Evolutionary conservation across 2,329 filamentous ascomycete genomes (phyloP).

Genomic region (Aspergillus candidus): DNA sequence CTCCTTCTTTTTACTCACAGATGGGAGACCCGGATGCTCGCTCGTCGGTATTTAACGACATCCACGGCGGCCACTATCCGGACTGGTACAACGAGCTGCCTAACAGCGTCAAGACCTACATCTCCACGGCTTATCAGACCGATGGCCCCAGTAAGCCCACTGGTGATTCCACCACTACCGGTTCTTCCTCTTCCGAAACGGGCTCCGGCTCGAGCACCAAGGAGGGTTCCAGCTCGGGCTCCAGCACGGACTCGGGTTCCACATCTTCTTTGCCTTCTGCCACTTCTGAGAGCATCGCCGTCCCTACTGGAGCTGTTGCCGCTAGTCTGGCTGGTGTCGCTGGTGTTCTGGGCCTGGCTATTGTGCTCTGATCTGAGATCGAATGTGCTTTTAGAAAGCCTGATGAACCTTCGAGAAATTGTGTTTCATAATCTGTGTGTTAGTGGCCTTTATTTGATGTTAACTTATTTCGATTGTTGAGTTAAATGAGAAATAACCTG

Average conservation of each 20-base stretch:
- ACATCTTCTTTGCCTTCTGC: constrained; percentile 4
- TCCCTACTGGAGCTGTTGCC: constrained; percentile 15
- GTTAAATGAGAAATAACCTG: too few species aligned
- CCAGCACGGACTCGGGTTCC: constrained; percentile 1
- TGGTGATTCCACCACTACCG: background rate
- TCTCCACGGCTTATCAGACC: constrained; percentile 5
- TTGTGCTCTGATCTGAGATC: constrained; percentile 16
- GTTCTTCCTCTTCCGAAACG: constrained; percentile 1
- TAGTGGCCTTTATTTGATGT: too few species aligned
- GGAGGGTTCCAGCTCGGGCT: constrained; percentile 1
- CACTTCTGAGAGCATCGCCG: constrained; percentile 11
- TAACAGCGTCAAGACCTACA: constrained; percentile 21
- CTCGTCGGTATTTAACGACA: constrained; percentile 18
- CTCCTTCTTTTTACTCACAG: constrained; percentile 16
- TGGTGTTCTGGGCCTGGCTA: constrained; percentile 17
- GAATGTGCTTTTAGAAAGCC: too few species aligned
- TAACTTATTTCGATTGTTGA: too few species aligned
- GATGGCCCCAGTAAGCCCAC: background rate
- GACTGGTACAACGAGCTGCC: constrained; percentile 25
- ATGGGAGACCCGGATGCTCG: constrained; percentile 14
- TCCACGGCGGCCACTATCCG: constrained; percentile 19
- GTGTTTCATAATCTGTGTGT: too few species aligned
- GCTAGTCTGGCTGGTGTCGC: constrained; percentile 16
- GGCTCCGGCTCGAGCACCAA: background rate
- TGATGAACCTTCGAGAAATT: too few species aligned